Percentiles rank a stretch among this genome's conserved stretches.
phyloP scores from a whole-genome alignment of 257 asterid species.

The Hygrophila difformis region DNA sequence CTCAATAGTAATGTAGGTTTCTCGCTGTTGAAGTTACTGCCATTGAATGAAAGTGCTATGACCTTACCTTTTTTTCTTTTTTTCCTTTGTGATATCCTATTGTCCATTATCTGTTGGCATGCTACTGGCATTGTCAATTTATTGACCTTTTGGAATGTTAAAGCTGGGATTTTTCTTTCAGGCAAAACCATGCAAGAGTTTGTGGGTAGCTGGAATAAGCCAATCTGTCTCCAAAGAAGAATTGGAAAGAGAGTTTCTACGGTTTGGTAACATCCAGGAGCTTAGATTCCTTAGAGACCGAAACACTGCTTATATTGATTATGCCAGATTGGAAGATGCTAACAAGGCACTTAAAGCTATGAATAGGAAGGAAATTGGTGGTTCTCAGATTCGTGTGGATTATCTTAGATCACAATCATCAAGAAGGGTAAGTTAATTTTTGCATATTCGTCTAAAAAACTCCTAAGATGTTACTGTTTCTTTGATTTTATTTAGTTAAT shows the following conservation, averaged over 20 bases:
- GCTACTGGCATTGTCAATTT: not conserved
- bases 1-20: no score
- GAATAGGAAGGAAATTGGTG: slow-evolving; percentile 73
- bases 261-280: slow-evolving; percentile 78
- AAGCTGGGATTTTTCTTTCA: slow-evolving; percentile 33
- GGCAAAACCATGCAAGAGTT: slow-evolving; percentile 94
- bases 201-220: slow-evolving; percentile 94
- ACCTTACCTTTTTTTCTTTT: no score
- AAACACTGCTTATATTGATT: slow-evolving; percentile 78
- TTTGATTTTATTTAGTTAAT: no score
- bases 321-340: slow-evolving; percentile 71
- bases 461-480: no score
- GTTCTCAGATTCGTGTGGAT: slow-evolving; percentile 83
- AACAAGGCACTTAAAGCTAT: slow-evolving; percentile 61
- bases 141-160: slow-evolving; percentile 7
- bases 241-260: slow-evolving; percentile 71
- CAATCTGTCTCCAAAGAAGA: slow-evolving; percentile 69
- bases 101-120: slow-evolving; percentile 1
- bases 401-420: slow-evolving; percentile 79
- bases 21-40: no score
- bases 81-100: slow-evolving; percentile 7
- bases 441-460: no score
- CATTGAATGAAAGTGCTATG: no score
- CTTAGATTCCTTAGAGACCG: slow-evolving; percentile 78
- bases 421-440: slow-evolving; percentile 58